Base-by-base conservation (phyloP, 2,329 filamentous ascomycete genomes). In the Fusarium chlamydosporum region DNA sequence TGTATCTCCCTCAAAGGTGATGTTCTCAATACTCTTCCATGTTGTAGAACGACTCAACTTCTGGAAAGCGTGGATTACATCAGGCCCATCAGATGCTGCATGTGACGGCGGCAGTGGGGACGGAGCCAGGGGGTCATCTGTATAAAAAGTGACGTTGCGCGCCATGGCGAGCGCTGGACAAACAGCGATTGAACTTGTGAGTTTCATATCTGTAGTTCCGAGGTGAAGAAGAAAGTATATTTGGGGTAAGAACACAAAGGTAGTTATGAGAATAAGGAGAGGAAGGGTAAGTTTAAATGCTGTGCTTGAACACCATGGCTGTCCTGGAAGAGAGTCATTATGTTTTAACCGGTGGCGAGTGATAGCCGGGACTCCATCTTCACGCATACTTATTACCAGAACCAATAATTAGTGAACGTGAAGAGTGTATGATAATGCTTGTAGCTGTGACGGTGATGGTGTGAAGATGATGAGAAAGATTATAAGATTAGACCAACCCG, bases 1-100 rank as follows among this genome's bases (percentile, higher is more conserved):
- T 2, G 80, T 80, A 57, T 84, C 79, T 29, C 81, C 82, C 54
- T 84, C 75, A 35, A 85, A 79, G 7, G 67, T 74, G 29, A 84
- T 74, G 18, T 80, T 81, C 10, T 77, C 77, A 4, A 85, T 72
- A 20, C 79, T 77, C 6, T 76, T 80, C 82, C 82, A 84, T 3
- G 71, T 67, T 1, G 82, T 83, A 1, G 79, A 78, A 18, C 82
- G 80, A 7, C 74, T 71, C 1, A 83, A 71, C 2, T 57, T 67
- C 41, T 74, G 75, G 23, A 83, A 79, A 13, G 78, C 74, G 23
- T 72, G 59, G 20, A 82, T 76, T 20, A 83, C 81, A 26, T 77
- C 69, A 29, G 77, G 76, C 15, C 76, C 75, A 31, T 81, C 74
- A 4, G 75, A 76, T 2, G 75, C 67, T 2, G 79, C 70, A 42